Evolutionary conservation across 164 flowering plant species (phyloP), one percentile per base, ranked within the genome.

Genomic region (Amborella trichopoda): DNA sequence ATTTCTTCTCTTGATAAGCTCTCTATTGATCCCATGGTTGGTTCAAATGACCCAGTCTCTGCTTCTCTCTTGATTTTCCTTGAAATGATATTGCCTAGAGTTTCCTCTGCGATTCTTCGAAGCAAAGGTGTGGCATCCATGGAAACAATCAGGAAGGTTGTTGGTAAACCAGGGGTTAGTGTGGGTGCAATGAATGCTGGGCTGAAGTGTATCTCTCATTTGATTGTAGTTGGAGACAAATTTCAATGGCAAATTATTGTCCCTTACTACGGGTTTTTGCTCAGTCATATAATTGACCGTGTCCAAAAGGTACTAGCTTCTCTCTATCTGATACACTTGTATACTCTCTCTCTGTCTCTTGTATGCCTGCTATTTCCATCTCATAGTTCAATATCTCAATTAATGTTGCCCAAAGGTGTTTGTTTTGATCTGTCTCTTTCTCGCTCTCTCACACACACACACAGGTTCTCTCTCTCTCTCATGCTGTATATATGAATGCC

Each of bases 1-100:
- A 54, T 67, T 40, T 64, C 84, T 8, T 77, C 94, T 24, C 67
- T 93, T 3, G 62, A 72, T 21, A 71, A 76, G 26, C 62, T 87
- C 42, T 9, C 67, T 6, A 22, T 67, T 2, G 62, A 51, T 1
- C 5, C 63, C 1, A 62, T 60, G 2, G n/a, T n/a, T n/a, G n/a
- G n/a, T n/a, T 30, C 69, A 0, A 47, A 82, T 3, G 40, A 46
- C 38, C 77, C 72, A 38, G 50, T 60, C 1, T 17, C 79, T n/a
- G 63, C 71, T 0, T 67, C 95, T 3, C 72, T 82, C 14, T 30
- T 77, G 2, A 65, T 77, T 3, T 44, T 84, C 22, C 68, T 78
- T 4, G 73, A 75, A 2, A 21, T 73, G 21, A 42, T 69, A 14
- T 51, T 88, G 3, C 76, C 81, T 0, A 51, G 49, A 25, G n/a